phyloP scores from a whole-genome alignment of 2,329 filamentous ascomycete genomes.

The Sphaerulina vaccinii region DNA sequence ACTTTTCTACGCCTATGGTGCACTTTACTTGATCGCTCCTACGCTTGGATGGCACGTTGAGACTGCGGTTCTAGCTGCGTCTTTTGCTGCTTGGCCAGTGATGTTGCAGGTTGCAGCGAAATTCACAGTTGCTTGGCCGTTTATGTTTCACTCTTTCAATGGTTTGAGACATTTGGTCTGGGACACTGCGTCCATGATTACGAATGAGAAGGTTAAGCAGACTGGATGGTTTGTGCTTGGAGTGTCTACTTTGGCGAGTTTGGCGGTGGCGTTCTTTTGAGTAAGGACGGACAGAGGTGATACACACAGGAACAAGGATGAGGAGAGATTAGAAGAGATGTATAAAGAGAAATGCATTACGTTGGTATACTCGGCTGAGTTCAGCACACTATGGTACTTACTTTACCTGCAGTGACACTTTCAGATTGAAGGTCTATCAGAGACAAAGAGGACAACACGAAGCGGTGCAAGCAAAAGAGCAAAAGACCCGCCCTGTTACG shows the following conservation, averaged over 20 bases:
- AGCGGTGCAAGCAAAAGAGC: no score
- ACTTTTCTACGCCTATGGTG: conserved; percentile 74
- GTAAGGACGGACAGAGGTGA: neutral
- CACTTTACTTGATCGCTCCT: conserved; percentile 78
- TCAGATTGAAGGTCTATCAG: no score
- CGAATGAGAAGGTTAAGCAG: conserved; percentile 63
- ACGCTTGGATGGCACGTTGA: conserved; percentile 70
- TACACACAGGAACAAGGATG: neutral
- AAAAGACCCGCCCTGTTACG: no score
- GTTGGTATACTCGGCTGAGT: no score
- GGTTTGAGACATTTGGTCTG: conserved; percentile 70
- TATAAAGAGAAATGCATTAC: no score
- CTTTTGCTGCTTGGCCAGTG: conserved; percentile 62
- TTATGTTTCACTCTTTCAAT: conserved; percentile 67
- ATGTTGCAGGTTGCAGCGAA: conserved; percentile 61
- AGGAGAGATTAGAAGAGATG: no score
- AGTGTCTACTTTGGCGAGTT: conserved; percentile 52
- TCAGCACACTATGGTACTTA: no score
- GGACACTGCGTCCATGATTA: conserved; percentile 64
- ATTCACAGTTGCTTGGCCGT: conserved; percentile 59
- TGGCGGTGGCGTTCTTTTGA: conserved; percentile 46
- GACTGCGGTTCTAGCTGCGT: conserved; percentile 61
- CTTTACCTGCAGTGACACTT: no score
- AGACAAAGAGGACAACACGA: no score
- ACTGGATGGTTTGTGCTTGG: conserved; percentile 65